Evolutionary conservation across 352 stramenopile genomes (phyloP), one percentile per base, ranked within the genome.

Genomic region (Paralagenidium karlingii): DNA sequence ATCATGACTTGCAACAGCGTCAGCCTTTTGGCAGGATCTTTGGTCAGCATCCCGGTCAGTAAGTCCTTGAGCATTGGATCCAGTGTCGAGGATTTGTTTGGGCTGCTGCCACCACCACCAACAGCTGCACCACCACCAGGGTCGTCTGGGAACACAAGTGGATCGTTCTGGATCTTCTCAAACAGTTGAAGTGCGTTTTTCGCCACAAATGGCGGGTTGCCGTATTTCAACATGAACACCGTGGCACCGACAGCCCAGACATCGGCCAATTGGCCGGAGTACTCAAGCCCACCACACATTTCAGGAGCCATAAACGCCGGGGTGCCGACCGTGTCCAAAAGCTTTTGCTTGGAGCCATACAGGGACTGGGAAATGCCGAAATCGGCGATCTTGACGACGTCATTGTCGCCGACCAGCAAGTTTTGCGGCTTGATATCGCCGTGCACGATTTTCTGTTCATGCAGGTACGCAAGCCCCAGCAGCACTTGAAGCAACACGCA

Each of bases 261-360:
- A 49, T 97, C 88, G 0, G 82, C 88, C 6, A 94, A 47, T 25
- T 92, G 79, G 5, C 84, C 88, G 0, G 69, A 85, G 45, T 84
- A 80, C 18, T 82, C 75, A n/a, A 80, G 67, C 0, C 63, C 75
- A 0, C 70, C 79, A 47, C 82, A 96, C 60, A 96, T 90, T 53
- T 97, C 88, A 2, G 88, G 88, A 0, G 82, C 85, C 82, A 96
- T 94, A 45, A 96, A 96, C 3, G 84, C 83, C 9, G 85, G 84
- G 0, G 86, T 97, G 2, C 88, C 88, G 1, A 63, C 81, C 6
- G 79, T 86, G 33, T 85, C 75, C 10, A 54, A 54, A 21, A 92
- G 58, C 47, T 83, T 82, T 46, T 87, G 67, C 30, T 85, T 85
- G 36, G 68, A 84, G 3, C 68, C 71, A 25, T 84, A 82, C 10